These are phyloP conservation scores for Amylostereum areolatum DNA, from an alignment of 1,284 basidiomycete genomes.

Conservation along the genomic window DNA sequence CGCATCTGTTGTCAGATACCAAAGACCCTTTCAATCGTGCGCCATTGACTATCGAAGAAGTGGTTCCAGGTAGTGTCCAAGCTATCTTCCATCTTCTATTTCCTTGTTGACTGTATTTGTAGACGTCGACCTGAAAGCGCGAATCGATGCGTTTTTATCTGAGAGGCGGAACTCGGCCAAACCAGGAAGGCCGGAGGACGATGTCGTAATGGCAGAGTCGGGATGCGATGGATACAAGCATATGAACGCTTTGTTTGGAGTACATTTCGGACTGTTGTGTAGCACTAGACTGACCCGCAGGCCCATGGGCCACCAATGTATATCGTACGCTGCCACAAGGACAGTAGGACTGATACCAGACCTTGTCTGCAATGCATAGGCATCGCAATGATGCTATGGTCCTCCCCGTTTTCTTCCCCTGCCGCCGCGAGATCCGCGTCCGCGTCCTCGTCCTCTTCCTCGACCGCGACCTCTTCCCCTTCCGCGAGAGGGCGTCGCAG, in stretches of 20 bases:
- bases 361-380: too few relatives aligned
- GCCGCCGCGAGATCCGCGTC: slow-evolving; percentile 1
- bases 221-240: slow-evolving; percentile 2
- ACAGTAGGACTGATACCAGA: too few relatives aligned
- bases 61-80: slow-evolving; percentile 57
- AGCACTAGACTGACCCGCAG: slow-evolving; percentile 6
- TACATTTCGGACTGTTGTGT: background rate
- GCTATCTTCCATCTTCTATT: background rate
- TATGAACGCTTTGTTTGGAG: background rate
- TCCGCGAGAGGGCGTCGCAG: background rate
- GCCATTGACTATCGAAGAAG: slow-evolving; percentile 76
- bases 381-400: too few relatives aligned
- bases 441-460: slow-evolving; percentile 8
- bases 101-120: background rate
- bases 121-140: slow-evolving; percentile 58
- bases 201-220: slow-evolving; percentile 25
- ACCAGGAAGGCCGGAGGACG: slow-evolving; percentile 21
- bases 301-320: too few relatives aligned
- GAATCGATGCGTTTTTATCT: slow-evolving; percentile 55
- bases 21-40: slow-evolving; percentile 89
- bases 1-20: slow-evolving; percentile 86
- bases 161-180: slow-evolving; percentile 39
- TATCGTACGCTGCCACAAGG: too few relatives aligned
- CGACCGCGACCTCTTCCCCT: slow-evolving; percentile 1
- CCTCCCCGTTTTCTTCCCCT: slow-evolving; percentile 8